These are phyloP conservation scores for Exophiala sideris DNA, from an alignment of 2,329 filamentous ascomycete species.

Conservation along the genomic window DNA sequence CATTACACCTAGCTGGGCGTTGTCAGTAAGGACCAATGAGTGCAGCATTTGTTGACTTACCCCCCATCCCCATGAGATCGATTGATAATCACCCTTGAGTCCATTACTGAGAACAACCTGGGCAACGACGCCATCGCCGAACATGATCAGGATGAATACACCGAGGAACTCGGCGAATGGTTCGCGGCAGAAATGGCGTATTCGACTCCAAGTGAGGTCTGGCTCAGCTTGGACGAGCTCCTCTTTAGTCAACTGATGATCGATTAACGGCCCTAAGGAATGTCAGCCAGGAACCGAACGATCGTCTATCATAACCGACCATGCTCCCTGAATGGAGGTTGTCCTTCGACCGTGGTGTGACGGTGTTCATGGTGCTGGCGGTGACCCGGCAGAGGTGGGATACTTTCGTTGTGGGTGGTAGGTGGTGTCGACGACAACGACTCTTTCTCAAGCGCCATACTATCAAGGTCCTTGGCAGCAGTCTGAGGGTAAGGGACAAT, in stretches of 20 bases:
- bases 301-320: too few species aligned
- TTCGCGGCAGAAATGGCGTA: constrained; percentile 53
- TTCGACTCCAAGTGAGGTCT: constrained; percentile 50
- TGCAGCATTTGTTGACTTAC: too few species aligned
- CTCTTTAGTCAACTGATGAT: constrained; percentile 33
- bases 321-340: constrained; percentile 30
- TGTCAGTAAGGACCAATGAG: too few species aligned
- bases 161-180: constrained; percentile 66
- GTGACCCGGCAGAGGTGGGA: not conserved
- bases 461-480: constrained; percentile 8
- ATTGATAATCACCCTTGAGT: constrained; percentile 48
- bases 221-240: constrained; percentile 28
- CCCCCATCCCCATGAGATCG: constrained; percentile 53
- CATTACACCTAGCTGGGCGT: too few species aligned
- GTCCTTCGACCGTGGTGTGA: constrained; percentile 18
- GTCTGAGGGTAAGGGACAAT: not conserved
- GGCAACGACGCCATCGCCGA: constrained; percentile 67
- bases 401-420: constrained; percentile 17
- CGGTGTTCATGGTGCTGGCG: constrained; percentile 15
- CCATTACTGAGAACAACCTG: constrained; percentile 55
- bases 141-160: constrained; percentile 65
- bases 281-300: too few species aligned
- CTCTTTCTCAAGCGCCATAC: constrained; percentile 22
- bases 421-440: constrained; percentile 20
- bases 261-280: too few species aligned